A percentile compares a stretch with the other conserved stretches of the same genome.
Evolutionary conservation across 768 basidiomycete genomes (phyloP).

Genomic region (Rhizopogon vesiculosus): DNA sequence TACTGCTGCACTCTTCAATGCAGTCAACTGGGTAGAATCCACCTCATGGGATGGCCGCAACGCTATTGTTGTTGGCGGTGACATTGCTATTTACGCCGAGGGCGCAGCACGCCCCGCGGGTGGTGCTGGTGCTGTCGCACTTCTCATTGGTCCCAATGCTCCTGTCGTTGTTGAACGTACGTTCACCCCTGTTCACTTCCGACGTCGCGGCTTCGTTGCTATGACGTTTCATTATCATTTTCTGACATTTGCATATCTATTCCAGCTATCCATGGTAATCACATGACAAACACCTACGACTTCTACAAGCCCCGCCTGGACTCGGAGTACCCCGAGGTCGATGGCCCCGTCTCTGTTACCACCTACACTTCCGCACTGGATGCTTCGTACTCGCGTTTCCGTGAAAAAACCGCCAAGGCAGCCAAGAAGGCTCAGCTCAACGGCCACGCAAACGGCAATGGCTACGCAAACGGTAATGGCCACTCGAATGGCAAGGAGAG

Average conservation of each 20-base stretch:
- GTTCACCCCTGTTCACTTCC: constrained; percentile 38
- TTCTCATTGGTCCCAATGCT: constrained; percentile 94
- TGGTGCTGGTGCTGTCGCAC: constrained; percentile 92
- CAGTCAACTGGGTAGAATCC: constrained; percentile 96
- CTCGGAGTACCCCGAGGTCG: constrained; percentile 95
- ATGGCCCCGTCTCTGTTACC: constrained; percentile 93
- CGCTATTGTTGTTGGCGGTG: constrained; percentile 94
- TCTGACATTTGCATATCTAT: constrained; percentile 5
- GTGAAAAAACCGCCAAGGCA: constrained; percentile 66
- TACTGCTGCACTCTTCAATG: constrained; percentile 98
- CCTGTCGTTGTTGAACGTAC: constrained; percentile 93
- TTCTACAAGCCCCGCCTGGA: constrained; percentile 98
- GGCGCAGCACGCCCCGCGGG: constrained; percentile 93
- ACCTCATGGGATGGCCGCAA: constrained; percentile 97
- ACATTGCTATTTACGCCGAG: constrained; percentile 98
- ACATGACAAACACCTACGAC: constrained; percentile 98
- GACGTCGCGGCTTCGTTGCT: constrained; percentile 30
- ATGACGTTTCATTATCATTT: background rate
- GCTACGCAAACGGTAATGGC: constrained; percentile 31
- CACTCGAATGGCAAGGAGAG: constrained; percentile 28
- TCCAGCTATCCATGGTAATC: constrained; percentile 89
- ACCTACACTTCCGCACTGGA: constrained; percentile 95
- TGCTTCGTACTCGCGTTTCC: constrained; percentile 79
- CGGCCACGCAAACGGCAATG: constrained; percentile 28
- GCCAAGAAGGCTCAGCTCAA: constrained; percentile 45